These are phyloP conservation scores for Phytophthora sp. DNA, from an alignment of 352 stramenopile species.

Conservation along the genomic window DNA sequence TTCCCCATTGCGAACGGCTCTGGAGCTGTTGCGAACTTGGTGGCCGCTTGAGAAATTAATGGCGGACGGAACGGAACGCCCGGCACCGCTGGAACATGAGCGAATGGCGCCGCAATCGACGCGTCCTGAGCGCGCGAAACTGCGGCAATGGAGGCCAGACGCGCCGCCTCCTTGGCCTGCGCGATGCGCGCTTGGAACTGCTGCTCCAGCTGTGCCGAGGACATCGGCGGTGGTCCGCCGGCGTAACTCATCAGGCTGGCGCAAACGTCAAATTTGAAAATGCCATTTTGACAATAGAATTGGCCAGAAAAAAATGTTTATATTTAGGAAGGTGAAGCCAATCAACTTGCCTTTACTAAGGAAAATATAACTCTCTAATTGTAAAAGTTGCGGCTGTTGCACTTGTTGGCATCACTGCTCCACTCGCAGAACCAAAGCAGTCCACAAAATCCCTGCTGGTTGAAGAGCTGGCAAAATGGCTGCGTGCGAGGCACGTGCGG, in stretches of 20 bases:
- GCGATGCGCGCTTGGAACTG: slow-evolving; percentile 66
- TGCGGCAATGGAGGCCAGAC: slow-evolving; percentile 56
- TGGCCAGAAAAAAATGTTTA: too few relatives aligned
- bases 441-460: slow-evolving; percentile 30
- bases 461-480: slow-evolving; percentile 36
- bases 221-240: too few relatives aligned
- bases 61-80: slow-evolving; percentile 22
- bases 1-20: slow-evolving; percentile 1
- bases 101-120: slow-evolving; percentile 7
- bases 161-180: slow-evolving; percentile 57
- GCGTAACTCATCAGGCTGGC: too few relatives aligned
- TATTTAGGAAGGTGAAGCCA: too few relatives aligned
- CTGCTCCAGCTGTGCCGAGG: slow-evolving; percentile 35
- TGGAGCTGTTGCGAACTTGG: slow-evolving; percentile 7
- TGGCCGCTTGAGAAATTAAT: slow-evolving; percentile 7
- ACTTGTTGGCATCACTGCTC: slow-evolving; percentile 15
- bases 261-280: too few relatives aligned
- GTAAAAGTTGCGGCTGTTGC: slow-evolving; percentile 25
- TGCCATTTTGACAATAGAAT: too few relatives aligned
- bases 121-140: slow-evolving; percentile 22
- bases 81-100: slow-evolving; percentile 8
- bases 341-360: too few relatives aligned
- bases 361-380: background rate
- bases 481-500: slow-evolving; percentile 24
- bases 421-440: slow-evolving; percentile 39